Percentiles rank a stretch among this genome's conserved stretches.
Conservation (phyloP, 2,329 filamentous ascomycete species). For the Sordariomycetes sp. region DNA sequence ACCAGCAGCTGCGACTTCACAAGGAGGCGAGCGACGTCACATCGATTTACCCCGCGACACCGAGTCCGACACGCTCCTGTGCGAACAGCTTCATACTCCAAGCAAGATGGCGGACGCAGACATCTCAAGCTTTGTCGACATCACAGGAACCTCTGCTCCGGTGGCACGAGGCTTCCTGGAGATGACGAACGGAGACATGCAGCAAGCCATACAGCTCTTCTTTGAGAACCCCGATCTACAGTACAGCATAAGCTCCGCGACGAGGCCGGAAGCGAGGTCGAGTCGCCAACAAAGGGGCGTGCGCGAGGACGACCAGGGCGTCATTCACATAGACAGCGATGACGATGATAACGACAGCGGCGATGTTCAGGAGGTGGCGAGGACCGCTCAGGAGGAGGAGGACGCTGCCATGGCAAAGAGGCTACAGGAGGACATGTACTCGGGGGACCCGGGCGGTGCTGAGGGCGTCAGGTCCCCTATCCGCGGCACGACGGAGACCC, state of each 20-base stretch:
- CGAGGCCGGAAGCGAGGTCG: constrained; percentile 12
- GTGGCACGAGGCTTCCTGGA: constrained; percentile 74
- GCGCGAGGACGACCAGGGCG: constrained; percentile 20
- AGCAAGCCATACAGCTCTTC: constrained; percentile 79
- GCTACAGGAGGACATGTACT: constrained; percentile 85
- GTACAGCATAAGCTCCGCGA: constrained; percentile 25
- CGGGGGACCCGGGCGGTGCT: constrained; percentile 28
- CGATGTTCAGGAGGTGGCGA: constrained; percentile 26
- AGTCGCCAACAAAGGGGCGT: constrained; percentile 11
- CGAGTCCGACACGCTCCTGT: neutral
- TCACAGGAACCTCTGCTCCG: constrained; percentile 63
- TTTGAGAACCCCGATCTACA: constrained; percentile 76
- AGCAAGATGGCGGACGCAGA: constrained; percentile 40
- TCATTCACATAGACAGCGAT: constrained; percentile 65
- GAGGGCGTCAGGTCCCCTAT: constrained; percentile 80
- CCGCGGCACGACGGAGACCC: constrained; percentile 77
- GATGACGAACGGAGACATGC: constrained; percentile 70
- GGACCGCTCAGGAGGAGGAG: constrained; percentile 56
- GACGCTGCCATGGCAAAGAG: constrained; percentile 88
- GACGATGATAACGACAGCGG: constrained; percentile 30
- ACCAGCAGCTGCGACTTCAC: neutral
- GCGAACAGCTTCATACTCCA: neutral
- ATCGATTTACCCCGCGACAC: neutral
- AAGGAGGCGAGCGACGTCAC: neutral
- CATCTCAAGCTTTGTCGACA: constrained; percentile 64